Base-by-base conservation (phyloP, 768 basidiomycete species). In the Crucibulum laeve region DNA sequence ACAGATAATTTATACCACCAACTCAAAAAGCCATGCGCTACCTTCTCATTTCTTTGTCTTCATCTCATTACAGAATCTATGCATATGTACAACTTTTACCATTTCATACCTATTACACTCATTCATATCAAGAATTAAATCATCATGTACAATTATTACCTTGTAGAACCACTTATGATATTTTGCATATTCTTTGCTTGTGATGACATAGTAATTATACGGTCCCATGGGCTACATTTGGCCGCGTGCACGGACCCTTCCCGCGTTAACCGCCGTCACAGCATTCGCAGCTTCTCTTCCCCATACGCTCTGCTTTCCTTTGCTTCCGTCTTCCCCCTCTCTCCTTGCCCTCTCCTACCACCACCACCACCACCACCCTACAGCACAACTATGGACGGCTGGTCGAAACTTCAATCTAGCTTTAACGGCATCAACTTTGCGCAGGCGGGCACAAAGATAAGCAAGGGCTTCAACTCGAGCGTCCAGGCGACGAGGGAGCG, bases 401-500 rank as follows among this genome's bases (percentile, higher is more conserved):
- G 89, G 89, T 74, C 56, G 48, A 87, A 85, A 58, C 35, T 91
- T 1, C 76, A 78, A 43, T 71, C 83, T 4, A 79, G 82, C 48
- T 25, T 91, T 13, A 66, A 73, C 30, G 70, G 59, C 51, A 64
- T 92, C 53, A 88, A 91, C 69, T 59, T 91, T 47, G 74, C 83
- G 33, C 80, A 86, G 61, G 84, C 82, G 1, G 86, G 87, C 41
- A 80, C 69, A 58, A 89, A 82, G 69, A 44, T 92, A 48, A 73
- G 82, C 42, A 91, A 89, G 66, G 84, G 85, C 50, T 80, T 93
- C 68, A 83, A 73, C 55, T 85, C 83, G 18, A 83, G 82, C 53
- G 81, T 92, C 2, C 91, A 93, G 65, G 89, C 90, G 2, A 91
- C 91, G 18, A 79, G 67, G 57, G 95, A 98, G 65, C 76, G 87